Conservation (phyloP, 768 basidiomycete genomes). For the Amanita thiersii region DNA sequence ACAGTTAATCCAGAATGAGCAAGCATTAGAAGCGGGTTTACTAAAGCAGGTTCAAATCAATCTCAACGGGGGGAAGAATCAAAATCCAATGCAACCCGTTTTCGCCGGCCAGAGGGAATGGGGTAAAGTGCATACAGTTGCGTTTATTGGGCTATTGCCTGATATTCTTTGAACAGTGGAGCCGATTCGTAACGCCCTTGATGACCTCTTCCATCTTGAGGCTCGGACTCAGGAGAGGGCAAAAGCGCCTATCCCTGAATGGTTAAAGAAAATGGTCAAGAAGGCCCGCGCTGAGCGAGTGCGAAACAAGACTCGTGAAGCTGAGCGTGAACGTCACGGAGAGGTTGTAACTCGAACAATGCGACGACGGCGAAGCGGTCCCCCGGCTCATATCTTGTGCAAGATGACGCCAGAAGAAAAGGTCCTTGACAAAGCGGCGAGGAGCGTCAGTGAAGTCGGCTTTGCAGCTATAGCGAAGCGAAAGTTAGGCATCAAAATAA, state of each 20-base stretch:
- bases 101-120: constrained; percentile 24
- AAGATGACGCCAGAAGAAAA: constrained; percentile 42
- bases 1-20: constrained; percentile 25
- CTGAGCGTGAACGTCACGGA: constrained; percentile 53
- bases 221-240: constrained; percentile 33
- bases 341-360: constrained; percentile 45
- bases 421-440: constrained; percentile 39
- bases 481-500: constrained; percentile 42
- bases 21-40: constrained; percentile 25
- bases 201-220: constrained; percentile 24
- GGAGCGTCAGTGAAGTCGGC: constrained; percentile 56
- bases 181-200: constrained; percentile 24
- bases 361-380: constrained; percentile 40
- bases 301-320: constrained; percentile 56
- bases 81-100: constrained; percentile 1
- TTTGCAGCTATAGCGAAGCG: constrained; percentile 63
- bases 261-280: constrained; percentile 39
- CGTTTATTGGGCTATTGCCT: neutral
- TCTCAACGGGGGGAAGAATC: neutral
- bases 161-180: constrained; percentile 18
- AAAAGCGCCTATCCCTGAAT: constrained; percentile 33
- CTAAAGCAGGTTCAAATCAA: constrained; percentile 1
- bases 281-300: constrained; percentile 54
- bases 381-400: constrained; percentile 53
- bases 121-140: constrained; percentile 26